These are phyloP conservation scores for Populus simonii DNA, from an alignment of 345 rosid species.

Conservation along the genomic window DNA sequence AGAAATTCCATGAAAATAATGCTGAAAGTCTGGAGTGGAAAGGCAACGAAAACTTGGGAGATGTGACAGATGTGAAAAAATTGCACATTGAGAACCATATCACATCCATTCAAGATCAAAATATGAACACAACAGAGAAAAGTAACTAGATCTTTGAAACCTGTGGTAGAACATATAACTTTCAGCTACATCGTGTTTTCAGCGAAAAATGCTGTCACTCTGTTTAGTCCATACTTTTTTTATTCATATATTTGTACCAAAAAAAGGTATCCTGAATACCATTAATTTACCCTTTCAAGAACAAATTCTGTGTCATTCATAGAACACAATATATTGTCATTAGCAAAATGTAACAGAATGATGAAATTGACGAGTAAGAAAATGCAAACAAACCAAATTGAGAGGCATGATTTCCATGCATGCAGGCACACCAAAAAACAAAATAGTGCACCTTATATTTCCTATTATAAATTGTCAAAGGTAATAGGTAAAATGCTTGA, in stretches of 20 bases:
- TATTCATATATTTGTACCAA: background rate
- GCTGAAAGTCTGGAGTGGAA: background rate
- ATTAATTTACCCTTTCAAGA: background rate
- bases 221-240: background rate
- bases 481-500: too few relatives aligned
- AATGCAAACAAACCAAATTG: background rate
- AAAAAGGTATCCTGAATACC: background rate
- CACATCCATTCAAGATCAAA: background rate
- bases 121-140: background rate
- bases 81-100: background rate
- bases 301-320: background rate
- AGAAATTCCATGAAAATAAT: background rate
- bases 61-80: background rate
- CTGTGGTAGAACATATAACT: background rate
- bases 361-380: background rate
- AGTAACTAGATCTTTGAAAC: background rate
- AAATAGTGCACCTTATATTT: too few relatives aligned
- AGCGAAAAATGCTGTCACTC: background rate
- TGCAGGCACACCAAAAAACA: background rate
- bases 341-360: background rate
- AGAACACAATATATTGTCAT: background rate
- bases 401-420: background rate
- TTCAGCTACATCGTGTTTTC: background rate
- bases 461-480: too few relatives aligned
- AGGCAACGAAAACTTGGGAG: background rate